phyloP scores from a whole-genome alignment of 345 rosid genomes.

The Populus nigra region DNA sequence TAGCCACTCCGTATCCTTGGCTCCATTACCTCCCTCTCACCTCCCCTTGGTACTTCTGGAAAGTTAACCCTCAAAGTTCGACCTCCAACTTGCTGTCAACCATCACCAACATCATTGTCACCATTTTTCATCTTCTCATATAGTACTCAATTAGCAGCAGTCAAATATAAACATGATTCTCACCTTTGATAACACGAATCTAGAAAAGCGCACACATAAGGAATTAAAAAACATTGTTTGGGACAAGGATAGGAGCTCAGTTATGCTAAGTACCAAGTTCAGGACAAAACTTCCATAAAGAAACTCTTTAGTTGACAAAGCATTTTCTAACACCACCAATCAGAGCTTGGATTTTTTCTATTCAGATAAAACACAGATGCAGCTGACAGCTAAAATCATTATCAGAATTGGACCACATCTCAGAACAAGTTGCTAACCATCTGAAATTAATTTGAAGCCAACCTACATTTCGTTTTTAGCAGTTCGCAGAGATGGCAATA shows the following conservation, averaged over 20 bases:
- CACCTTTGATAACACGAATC: not conserved
- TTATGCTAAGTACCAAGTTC: not conserved
- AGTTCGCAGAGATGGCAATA: not conserved
- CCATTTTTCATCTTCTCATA: not conserved
- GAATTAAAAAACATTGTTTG: not conserved
- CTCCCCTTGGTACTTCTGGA: conserved; percentile 95
- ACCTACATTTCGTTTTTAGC: not conserved
- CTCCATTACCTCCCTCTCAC: conserved; percentile 74
- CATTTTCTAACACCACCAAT: not conserved
- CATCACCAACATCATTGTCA: not conserved
- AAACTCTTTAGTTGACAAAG: not conserved
- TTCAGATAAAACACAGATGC: not conserved
- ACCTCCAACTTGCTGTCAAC: conserved; percentile 77
- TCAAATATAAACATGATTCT: not conserved
- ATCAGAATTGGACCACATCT: not conserved
- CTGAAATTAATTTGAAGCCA: not conserved
- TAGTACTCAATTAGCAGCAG: not conserved
- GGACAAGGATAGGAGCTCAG: not conserved
- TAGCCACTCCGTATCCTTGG: conserved; percentile 50
- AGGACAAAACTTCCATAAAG: not conserved
- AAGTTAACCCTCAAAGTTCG: conserved; percentile 80
- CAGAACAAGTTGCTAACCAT: conserved; percentile 6
- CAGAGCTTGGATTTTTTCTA: not conserved
- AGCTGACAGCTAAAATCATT: not conserved
- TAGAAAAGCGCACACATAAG: not conserved